Conservation (phyloP, 148 eudicot species). For the Rhododendron henanense region DNA sequence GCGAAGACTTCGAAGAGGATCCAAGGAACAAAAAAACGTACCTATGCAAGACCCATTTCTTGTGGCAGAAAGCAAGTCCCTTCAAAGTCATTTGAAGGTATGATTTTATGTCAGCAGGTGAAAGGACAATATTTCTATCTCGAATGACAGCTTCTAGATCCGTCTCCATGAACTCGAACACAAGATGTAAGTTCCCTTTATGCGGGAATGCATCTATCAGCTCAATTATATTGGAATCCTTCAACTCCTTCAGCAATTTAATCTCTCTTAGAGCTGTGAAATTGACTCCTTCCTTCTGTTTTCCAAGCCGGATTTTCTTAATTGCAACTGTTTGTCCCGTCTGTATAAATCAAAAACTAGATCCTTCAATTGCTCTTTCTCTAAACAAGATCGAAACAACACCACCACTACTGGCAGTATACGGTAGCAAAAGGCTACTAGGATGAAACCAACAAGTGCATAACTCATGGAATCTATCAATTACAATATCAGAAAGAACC, state of each 20-base stretch:
- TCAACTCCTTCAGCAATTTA: conserved; percentile 87
- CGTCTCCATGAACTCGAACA: conserved; percentile 98
- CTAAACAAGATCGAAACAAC: neutral
- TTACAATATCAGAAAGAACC: neutral
- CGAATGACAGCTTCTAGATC: conserved; percentile 97
- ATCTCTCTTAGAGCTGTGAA: conserved; percentile 94
- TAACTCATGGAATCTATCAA: neutral
- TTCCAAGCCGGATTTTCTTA: conserved; percentile 93
- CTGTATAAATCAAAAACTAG: conserved; percentile 36
- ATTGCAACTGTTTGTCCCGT: conserved; percentile 84
- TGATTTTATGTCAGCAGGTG: conserved; percentile 85
- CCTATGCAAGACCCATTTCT: conserved; percentile 98
- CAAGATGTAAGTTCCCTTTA: conserved; percentile 91
- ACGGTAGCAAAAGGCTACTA: neutral
- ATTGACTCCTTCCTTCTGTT: conserved; percentile 98
- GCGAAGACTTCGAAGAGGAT: conserved; percentile 1
- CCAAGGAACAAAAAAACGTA: conserved; percentile 15
- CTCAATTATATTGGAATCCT: conserved; percentile 79
- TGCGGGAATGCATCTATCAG: conserved; percentile 93
- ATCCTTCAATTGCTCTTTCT: neutral
- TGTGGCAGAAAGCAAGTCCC: conserved; percentile 89
- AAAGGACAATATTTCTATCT: conserved; percentile 83
- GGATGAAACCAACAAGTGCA: neutral
- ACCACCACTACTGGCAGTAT: neutral
- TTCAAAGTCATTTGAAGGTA: conserved; percentile 89